Percentiles rank a stretch among this genome's conserved stretches.
Conservation (phyloP, 768 basidiomycete species). For the Russula virescens region DNA sequence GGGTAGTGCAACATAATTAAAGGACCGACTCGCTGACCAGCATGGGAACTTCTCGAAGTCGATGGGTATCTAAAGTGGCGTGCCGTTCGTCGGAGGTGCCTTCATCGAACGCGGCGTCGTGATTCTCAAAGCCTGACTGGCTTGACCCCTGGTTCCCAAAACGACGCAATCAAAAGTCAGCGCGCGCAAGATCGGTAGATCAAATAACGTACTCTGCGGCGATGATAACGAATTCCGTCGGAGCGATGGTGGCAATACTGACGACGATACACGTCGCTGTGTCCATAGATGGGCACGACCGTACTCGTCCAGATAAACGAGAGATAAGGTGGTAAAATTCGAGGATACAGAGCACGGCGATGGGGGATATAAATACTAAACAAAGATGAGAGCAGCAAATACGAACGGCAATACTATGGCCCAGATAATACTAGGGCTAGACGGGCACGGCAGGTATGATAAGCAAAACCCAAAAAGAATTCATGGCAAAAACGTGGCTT, state of each 20-base stretch:
- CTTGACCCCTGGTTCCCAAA: background rate
- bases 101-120: background rate
- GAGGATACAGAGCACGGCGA: conserved; percentile 34
- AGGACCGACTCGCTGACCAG: background rate
- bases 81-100: background rate
- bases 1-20: background rate
- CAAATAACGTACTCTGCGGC: conserved; percentile 1
- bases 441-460: conserved; percentile 17
- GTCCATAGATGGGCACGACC: background rate
- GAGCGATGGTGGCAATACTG: background rate
- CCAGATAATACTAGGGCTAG: conserved; percentile 16
- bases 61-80: conserved; percentile 2
- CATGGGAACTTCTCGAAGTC: background rate
- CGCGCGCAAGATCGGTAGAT: background rate
- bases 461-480: conserved; percentile 22
- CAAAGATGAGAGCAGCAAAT: conserved; percentile 35
- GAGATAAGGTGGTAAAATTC: conserved; percentile 26
- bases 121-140: background rate
- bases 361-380: conserved; percentile 31
- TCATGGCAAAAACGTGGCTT: conserved; percentile 11
- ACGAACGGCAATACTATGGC: conserved; percentile 29
- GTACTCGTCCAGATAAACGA: background rate
- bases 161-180: conserved; percentile 3
- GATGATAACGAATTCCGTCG: background rate
- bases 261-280: background rate